Conservation (phyloP, 1,139 yeast species). For the Pichia sp. region DNA sequence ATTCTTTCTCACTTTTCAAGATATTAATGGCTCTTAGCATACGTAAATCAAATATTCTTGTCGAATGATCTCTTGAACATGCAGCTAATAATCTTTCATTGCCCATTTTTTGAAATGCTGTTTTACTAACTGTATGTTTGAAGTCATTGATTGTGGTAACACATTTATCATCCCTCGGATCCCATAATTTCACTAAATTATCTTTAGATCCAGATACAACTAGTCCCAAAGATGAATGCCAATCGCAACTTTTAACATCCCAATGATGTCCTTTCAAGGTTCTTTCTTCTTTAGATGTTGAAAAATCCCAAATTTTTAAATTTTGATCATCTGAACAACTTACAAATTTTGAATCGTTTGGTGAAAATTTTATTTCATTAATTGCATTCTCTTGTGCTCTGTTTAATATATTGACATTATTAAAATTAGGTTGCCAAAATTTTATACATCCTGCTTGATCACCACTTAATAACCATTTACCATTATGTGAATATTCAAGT, state of each 20-base stretch:
- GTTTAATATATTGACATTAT: conserved; percentile 79
- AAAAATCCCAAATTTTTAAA: conserved; percentile 89
- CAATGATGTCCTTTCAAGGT: conserved; percentile 89
- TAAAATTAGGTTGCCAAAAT: conserved; percentile 97
- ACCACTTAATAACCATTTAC: conserved; percentile 90
- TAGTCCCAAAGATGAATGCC: conserved; percentile 89
- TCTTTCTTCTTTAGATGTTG: conserved; percentile 80
- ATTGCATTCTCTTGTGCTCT: conserved; percentile 75
- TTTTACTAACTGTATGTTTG: conserved; percentile 84
- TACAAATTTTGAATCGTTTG: conserved; percentile 83
- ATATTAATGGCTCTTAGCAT: conserved; percentile 72
- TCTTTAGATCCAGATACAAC: conserved; percentile 89
- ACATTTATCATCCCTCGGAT: conserved; percentile 73
- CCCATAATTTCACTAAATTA: conserved; percentile 90
- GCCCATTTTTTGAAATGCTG: conserved; percentile 61
- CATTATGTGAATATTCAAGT: conserved; percentile 77
- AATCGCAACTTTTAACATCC: conserved; percentile 96
- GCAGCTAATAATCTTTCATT: conserved; percentile 75
- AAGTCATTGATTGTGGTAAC: conserved; percentile 82
- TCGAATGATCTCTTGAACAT: conserved; percentile 81
- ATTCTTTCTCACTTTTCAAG: conserved; percentile 64
- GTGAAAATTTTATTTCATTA: conserved; percentile 82
- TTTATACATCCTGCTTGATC: conserved; percentile 89
- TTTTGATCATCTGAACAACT: conserved; percentile 90
- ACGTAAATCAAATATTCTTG: conserved; percentile 79